Conservation (phyloP, 2,329 filamentous ascomycete genomes). For the Nemania serpens region DNA sequence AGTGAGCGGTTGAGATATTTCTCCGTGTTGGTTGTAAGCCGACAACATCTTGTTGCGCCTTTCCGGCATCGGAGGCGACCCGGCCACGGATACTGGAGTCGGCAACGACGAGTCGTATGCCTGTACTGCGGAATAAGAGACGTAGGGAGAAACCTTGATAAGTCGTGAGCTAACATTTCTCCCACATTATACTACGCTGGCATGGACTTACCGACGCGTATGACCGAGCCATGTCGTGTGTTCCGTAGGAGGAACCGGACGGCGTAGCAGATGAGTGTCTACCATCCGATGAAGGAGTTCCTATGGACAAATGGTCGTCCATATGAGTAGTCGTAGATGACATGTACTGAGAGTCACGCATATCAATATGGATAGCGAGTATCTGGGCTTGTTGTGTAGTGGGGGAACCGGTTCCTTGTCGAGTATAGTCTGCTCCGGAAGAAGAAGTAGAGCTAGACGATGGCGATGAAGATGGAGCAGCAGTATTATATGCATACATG, state of each 20-base stretch:
- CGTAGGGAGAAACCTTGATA: slow-evolving; percentile 39
- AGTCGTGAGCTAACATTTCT: slow-evolving; percentile 9
- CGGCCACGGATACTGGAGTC: slow-evolving; percentile 56
- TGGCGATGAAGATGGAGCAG: slow-evolving; percentile 26
- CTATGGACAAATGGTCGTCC: slow-evolving; percentile 31
- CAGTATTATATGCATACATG: slow-evolving; percentile 36
- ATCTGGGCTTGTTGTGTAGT: slow-evolving; percentile 21
- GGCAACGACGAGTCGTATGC: slow-evolving; percentile 51
- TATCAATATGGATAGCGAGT: slow-evolving; percentile 29
- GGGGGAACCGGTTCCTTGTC: slow-evolving; percentile 24
- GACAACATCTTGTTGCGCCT: slow-evolving; percentile 47
- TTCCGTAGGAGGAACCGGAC: slow-evolving; percentile 33
- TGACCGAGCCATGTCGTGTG: slow-evolving; percentile 35
- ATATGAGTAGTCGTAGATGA: slow-evolving; percentile 32
- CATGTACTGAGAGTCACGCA: slow-evolving; percentile 37
- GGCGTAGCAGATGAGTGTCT: slow-evolving; percentile 31
- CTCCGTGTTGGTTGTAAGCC: slow-evolving; percentile 46
- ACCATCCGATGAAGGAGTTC: slow-evolving; percentile 18
- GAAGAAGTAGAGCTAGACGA: slow-evolving; percentile 25
- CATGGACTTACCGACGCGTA: slow-evolving; percentile 38
- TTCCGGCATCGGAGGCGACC: slow-evolving; percentile 54
- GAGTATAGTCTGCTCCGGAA: slow-evolving; percentile 25
- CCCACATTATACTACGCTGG: slow-evolving; percentile 1
- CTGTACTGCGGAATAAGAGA: slow-evolving; percentile 41
- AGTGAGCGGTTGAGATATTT: slow-evolving; percentile 51